These are phyloP conservation scores for Trichoderma arundinaceum DNA, from an alignment of 2,329 filamentous ascomycete species.

Conservation along the genomic window DNA sequence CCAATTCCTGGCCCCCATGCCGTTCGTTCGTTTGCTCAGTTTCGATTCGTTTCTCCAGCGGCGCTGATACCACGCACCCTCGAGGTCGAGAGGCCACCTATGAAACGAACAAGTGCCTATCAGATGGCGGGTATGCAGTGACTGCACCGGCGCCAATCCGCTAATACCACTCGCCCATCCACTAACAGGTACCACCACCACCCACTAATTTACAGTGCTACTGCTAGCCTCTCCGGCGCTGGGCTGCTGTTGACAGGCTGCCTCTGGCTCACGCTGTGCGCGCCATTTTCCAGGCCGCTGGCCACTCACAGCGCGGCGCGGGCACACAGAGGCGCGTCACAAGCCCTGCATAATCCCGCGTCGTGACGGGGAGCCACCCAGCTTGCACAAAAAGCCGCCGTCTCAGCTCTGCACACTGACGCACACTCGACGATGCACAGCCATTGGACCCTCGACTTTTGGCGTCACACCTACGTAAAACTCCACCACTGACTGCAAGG, in stretches of 20 bases:
- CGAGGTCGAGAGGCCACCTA: constrained; percentile 23
- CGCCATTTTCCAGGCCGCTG: constrained; percentile 32
- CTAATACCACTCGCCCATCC: constrained; percentile 15
- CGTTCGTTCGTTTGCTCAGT: constrained; percentile 14
- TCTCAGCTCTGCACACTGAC: constrained; percentile 32
- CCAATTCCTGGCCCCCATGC: constrained; percentile 24
- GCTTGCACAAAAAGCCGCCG: constrained; percentile 36
- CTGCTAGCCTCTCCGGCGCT: background rate
- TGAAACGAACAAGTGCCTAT: constrained; percentile 9
- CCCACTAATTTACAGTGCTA: constrained; percentile 14
- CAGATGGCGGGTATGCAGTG: constrained; percentile 16
- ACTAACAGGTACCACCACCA: constrained; percentile 20
- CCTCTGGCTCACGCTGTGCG: constrained; percentile 31
- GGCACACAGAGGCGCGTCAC: constrained; percentile 45
- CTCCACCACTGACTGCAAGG: constrained; percentile 36
- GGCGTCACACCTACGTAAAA: constrained; percentile 31
- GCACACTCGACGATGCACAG: constrained; percentile 32
- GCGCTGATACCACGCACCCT: constrained; percentile 8
- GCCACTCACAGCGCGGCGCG: constrained; percentile 35
- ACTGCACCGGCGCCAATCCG: constrained; percentile 16
- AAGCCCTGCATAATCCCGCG: constrained; percentile 46
- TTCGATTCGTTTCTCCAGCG: background rate
- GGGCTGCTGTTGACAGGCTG: constrained; percentile 15
- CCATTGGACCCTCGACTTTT: constrained; percentile 27
- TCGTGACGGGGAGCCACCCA: constrained; percentile 42